Conservation (phyloP, 2,329 filamentous ascomycete genomes). For the Aspergillus sp. region DNA sequence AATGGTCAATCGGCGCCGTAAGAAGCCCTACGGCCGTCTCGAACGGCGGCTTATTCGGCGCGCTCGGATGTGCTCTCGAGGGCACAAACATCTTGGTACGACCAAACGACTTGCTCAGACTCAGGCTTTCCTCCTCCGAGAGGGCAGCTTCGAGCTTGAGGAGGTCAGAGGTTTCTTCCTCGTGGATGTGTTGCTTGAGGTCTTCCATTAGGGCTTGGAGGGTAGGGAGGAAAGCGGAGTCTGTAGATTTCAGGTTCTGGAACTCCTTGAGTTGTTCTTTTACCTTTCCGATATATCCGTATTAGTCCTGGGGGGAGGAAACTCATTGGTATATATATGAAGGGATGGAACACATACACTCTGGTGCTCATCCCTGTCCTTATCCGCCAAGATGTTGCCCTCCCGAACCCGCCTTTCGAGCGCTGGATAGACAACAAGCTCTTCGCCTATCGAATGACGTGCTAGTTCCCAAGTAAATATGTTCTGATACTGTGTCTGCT, state of each 20-base stretch:
- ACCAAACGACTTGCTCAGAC: slow-evolving; percentile 38
- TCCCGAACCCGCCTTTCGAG: not conserved
- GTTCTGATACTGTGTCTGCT: not conserved
- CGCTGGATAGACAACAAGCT: slow-evolving; percentile 1
- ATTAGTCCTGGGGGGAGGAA: no score
- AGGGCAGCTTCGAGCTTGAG: slow-evolving; percentile 41
- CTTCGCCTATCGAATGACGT: not conserved
- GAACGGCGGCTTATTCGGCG: slow-evolving; percentile 47
- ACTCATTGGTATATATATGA: no score
- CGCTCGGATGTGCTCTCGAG: slow-evolving; percentile 43
- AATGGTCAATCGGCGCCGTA: slow-evolving; percentile 49
- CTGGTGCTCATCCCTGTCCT: not conserved
- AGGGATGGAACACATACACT: not conserved
- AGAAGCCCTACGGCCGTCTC: slow-evolving; percentile 49
- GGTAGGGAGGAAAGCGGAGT: slow-evolving; percentile 37
- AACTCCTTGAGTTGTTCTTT: slow-evolving; percentile 46
- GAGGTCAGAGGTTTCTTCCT: slow-evolving; percentile 46
- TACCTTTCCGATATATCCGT: slow-evolving; percentile 28
- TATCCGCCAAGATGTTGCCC: not conserved
- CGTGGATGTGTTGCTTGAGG: slow-evolving; percentile 41
- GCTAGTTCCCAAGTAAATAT: slow-evolving; percentile 1
- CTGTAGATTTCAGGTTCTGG: slow-evolving; percentile 36
- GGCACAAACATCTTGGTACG: slow-evolving; percentile 49
- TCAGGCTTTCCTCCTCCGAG: slow-evolving; percentile 24
- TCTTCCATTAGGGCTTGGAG: slow-evolving; percentile 38